Evolutionary conservation across 768 basidiomycete species (phyloP).

Genomic region (Xerocomellus chrysenteron): DNA sequence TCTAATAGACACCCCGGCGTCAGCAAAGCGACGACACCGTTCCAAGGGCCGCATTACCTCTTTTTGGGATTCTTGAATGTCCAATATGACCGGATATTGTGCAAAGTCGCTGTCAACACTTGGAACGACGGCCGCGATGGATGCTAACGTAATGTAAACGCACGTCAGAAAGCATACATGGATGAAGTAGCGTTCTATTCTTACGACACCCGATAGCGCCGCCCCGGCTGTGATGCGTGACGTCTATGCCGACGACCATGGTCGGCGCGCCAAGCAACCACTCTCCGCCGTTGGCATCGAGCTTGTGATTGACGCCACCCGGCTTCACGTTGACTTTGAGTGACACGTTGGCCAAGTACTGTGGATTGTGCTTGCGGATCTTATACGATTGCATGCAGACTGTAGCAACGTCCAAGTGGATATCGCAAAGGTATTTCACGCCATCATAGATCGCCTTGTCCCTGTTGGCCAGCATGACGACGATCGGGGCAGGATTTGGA

Average conservation of each 20-base stretch:
- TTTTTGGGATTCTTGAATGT: neutral
- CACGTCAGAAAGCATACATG: neutral
- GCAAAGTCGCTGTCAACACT: neutral
- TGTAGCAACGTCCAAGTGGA: neutral
- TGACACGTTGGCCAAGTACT: neutral
- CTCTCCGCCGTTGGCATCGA: neutral
- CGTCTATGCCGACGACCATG: neutral
- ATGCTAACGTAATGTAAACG: neutral
- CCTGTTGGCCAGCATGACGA: neutral
- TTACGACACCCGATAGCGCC: neutral
- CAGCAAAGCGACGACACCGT: neutral
- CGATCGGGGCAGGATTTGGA: neutral
- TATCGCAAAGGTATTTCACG: neutral
- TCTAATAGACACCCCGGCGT: neutral
- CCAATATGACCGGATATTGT: neutral
- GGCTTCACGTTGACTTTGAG: neutral
- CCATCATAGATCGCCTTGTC: neutral
- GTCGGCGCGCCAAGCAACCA: neutral
- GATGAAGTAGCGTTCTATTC: neutral
- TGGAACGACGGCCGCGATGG: neutral
- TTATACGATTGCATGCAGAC: neutral
- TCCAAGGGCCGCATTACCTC: neutral
- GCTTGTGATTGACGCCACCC: neutral
- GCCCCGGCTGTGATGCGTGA: neutral
- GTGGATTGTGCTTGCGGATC: neutral